Evolutionary conservation across 352 stramenopile species (phyloP).

Genomic region (Stramenopiles sp.): DNA sequence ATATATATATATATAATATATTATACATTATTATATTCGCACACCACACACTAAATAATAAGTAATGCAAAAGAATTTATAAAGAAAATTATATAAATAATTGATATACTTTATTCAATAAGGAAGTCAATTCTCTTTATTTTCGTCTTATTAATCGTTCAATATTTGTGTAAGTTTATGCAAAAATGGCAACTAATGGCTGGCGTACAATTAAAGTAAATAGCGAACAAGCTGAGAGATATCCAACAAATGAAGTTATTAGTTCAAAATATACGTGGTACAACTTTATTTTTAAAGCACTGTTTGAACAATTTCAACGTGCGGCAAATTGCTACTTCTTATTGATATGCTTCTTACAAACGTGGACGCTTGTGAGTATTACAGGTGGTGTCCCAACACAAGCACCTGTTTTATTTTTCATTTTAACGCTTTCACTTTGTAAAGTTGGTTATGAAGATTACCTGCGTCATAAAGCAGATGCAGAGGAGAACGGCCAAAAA

Average conservation of each 20-base stretch:
- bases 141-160: too few species aligned
- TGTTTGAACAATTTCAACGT: conserved; percentile 53
- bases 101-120: too few species aligned
- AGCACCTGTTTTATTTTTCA: conserved; percentile 48
- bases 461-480: conserved; percentile 22
- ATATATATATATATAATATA: too few species aligned
- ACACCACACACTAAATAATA: too few species aligned
- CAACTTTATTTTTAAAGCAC: conserved; percentile 54
- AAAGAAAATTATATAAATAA: too few species aligned
- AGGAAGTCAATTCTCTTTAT: too few species aligned
- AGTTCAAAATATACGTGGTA: conserved; percentile 62
- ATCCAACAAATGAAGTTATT: conserved; percentile 49
- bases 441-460: conserved; percentile 29
- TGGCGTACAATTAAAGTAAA: neutral
- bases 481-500: neutral
- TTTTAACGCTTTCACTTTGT: conserved; percentile 52
- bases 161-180: too few species aligned
- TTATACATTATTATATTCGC: too few species aligned
- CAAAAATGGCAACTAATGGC: too few species aligned
- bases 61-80: too few species aligned
- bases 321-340: conserved; percentile 68
- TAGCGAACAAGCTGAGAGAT: conserved; percentile 23
- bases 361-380: conserved; percentile 55
- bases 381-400: conserved; percentile 46
- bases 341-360: conserved; percentile 51